Base-by-base conservation (phyloP, 306 rosid species). In the Crotalaria pallida region DNA sequence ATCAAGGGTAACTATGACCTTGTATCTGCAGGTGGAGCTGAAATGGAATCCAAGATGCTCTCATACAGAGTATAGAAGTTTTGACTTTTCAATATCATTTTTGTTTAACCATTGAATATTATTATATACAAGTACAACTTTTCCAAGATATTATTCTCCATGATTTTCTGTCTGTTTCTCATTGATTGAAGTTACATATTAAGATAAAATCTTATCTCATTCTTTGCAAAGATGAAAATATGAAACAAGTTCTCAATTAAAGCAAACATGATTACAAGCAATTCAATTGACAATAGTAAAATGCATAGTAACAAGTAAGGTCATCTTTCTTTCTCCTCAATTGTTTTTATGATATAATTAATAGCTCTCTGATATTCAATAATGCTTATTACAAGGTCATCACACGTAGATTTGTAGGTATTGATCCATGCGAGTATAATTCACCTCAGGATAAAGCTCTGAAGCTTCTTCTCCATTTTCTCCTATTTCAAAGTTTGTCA, bases 381-480 rank as follows among this genome's bases (percentile, higher is more conserved):
- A n/a, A n/a, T 7, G 22, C 3, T 31, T 45, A 23, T 31, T 45
- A 23, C 6, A 23, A 53, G 17, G 65, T 59, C 64, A 84, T 59
- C 64, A 84, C 8, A 74, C 67, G 65, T 76, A 85, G 40, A 68
- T 10, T 60, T 79, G 34, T 5, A 92, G 72, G 75, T 72, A 86
- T 10, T 89, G 86, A 58, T 89, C 89, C 88, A 92, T 83, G 65
- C 91, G 85, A 6, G 74, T 89, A 80, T 89, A 92, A 1, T 80
- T 77, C 18, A 90, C 93, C 13, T 92, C 96, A 26, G 98, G 98
- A 71, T 86, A 92, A 36, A 92, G 96, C 68, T 80, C 4, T 6
- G 98, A 88, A 5, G 98, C 98, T 82, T 92, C 98, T 75, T 86
- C 87, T 60, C 79, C 94, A 13, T 80, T 77, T 48, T 82, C 86